These are phyloP conservation scores for Leishmania gerbilli DNA, from an alignment of 208 protist species.

Conservation along the genomic window DNA sequence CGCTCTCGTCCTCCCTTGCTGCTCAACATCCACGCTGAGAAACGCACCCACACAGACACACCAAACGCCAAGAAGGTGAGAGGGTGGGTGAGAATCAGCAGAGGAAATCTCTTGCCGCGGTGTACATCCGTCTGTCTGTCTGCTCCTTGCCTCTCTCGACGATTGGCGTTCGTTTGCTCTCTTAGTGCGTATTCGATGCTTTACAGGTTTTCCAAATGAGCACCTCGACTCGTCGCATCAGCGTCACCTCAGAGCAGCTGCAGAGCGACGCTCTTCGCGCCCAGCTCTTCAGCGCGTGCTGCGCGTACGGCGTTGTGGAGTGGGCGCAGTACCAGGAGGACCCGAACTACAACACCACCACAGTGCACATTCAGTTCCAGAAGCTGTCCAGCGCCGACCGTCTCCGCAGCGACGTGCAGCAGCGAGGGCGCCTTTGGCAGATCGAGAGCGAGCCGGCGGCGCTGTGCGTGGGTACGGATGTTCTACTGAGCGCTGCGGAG, in stretches of 20 bases:
- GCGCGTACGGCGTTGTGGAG: conserved; percentile 71
- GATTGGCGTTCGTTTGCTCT: background rate
- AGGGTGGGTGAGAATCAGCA: background rate
- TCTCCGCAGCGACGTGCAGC: conserved; percentile 47
- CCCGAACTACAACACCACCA: conserved; percentile 53
- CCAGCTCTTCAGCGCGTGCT: conserved; percentile 66
- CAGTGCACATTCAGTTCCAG: conserved; percentile 72
- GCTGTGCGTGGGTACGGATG: conserved; percentile 41
- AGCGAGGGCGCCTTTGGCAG: conserved; percentile 42
- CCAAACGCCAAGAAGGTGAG: background rate
- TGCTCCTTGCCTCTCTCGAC: background rate
- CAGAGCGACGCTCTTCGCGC: conserved; percentile 41
- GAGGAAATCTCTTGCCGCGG: background rate
- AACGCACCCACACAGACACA: background rate
- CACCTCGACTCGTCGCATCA: conserved; percentile 43
- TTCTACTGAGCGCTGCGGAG: conserved; percentile 50
- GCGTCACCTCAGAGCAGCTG: conserved; percentile 52
- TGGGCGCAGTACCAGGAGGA: conserved; percentile 50
- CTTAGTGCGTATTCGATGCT: background rate
- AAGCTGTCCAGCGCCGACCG: conserved; percentile 63
- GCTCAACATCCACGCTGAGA: background rate
- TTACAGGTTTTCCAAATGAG: background rate
- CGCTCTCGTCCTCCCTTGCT: background rate
- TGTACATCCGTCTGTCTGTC: background rate
- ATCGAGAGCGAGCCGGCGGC: conserved; percentile 42